Conservation (phyloP, 257 asterid species). For the Eucommia ulmoides region DNA sequence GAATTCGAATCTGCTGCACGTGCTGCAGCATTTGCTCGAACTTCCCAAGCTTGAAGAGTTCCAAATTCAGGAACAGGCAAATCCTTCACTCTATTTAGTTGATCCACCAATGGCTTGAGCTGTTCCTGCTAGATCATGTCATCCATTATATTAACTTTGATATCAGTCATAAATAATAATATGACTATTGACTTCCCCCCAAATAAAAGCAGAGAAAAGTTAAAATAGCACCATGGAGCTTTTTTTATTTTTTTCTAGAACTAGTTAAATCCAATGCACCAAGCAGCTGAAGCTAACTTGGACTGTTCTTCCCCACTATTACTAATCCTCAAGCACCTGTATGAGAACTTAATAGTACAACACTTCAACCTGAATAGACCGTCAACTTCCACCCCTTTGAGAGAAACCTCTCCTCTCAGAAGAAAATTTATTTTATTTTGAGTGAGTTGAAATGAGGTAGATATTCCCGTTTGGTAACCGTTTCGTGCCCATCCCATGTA, state of each 20-base stretch:
- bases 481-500: no score
- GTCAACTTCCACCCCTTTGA: no score
- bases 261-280: background rate
- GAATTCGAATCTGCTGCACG: conserved; percentile 39
- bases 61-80: conserved; percentile 81
- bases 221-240: no score
- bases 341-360: no score
- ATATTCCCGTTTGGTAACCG: no score
- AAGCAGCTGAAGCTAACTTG: background rate
- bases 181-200: background rate
- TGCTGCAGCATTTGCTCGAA: conserved; percentile 57
- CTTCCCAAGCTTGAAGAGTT: conserved; percentile 87
- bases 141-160: background rate
- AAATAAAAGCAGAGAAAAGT: background rate
- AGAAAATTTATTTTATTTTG: no score
- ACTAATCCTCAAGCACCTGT: no score
- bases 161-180: background rate
- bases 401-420: no score
- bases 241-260: no score
- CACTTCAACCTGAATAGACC: no score
- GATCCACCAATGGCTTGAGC: conserved; percentile 73
- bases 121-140: conserved; percentile 28
- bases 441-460: no score
- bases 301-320: background rate
- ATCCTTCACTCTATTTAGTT: conserved; percentile 80